A percentile compares a stretch with the other conserved stretches of the same genome.
These are phyloP conservation scores for Hypoxylon sp. DNA, from an alignment of 2,329 filamentous ascomycete species.

Conservation along the genomic window DNA sequence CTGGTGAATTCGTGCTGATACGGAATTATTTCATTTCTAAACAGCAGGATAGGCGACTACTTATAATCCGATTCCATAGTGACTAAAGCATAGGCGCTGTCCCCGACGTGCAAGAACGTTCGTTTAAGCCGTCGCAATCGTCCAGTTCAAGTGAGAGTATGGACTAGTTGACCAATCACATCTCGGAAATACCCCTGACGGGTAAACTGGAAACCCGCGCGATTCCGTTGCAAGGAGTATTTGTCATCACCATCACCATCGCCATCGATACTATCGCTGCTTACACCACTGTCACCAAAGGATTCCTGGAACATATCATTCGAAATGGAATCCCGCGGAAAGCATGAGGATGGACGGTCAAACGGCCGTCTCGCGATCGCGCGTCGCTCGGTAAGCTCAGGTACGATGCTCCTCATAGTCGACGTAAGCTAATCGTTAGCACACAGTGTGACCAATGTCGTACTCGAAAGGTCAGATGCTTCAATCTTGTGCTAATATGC, in stretches of 20 bases:
- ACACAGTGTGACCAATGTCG: constrained; percentile 55
- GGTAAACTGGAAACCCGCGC: constrained; percentile 45
- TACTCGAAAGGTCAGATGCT: constrained; percentile 49
- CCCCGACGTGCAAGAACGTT: background rate
- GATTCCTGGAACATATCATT: constrained; percentile 35
- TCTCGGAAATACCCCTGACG: constrained; percentile 2
- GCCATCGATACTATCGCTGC: background rate
- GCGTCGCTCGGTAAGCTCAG: constrained; percentile 48
- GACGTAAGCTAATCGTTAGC: constrained; percentile 14
- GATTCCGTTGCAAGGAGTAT: constrained; percentile 31
- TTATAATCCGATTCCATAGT: constrained; percentile 11
- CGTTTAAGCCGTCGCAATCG: background rate
- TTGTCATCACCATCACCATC: constrained; percentile 11
- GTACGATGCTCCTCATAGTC: background rate
- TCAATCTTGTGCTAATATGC: background rate
- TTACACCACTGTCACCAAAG: background rate
- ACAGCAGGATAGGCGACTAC: background rate
- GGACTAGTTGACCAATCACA: constrained; percentile 12
- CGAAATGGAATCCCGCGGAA: constrained; percentile 27
- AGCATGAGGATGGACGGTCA: constrained; percentile 3
- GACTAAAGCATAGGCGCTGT: background rate
- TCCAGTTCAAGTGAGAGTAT: background rate
- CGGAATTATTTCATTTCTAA: background rate
- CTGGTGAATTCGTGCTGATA: constrained; percentile 12
- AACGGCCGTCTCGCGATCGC: constrained; percentile 42